These are phyloP conservation scores for Mycena vitilis DNA, from an alignment of 768 basidiomycete species.

Conservation along the genomic window DNA sequence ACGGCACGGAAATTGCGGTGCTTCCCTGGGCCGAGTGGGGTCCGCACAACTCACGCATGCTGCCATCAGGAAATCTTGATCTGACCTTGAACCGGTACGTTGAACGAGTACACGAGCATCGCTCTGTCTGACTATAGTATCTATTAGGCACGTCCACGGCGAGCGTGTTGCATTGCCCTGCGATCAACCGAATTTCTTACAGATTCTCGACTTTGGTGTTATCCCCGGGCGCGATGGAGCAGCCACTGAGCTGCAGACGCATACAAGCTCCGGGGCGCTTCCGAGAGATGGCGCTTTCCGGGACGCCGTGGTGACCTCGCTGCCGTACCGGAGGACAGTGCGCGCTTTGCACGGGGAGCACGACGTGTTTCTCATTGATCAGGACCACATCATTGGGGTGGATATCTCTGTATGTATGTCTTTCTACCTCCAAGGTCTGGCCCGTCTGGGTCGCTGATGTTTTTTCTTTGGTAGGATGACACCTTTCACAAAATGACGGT, in stretches of 20 bases:
- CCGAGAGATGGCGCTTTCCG: neutral
- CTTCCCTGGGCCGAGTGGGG: slow-evolving; percentile 29
- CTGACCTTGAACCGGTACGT: slow-evolving; percentile 9
- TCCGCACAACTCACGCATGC: slow-evolving; percentile 9
- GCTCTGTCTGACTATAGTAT: neutral
- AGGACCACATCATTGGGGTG: slow-evolving; percentile 15
- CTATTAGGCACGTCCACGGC: slow-evolving; percentile 21
- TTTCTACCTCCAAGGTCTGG: no score
- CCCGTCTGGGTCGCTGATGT: no score
- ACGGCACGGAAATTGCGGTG: neutral
- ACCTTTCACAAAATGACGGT: no score
- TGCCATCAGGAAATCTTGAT: neutral
- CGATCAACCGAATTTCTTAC: neutral
- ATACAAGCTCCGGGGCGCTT: neutral
- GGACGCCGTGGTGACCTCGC: slow-evolving; percentile 5
- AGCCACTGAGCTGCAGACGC: neutral
- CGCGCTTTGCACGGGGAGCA: neutral
- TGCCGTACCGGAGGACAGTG: slow-evolving; percentile 16
- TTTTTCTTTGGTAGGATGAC: no score
- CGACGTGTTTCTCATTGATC: slow-evolving; percentile 17
- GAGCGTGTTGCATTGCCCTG: slow-evolving; percentile 16
- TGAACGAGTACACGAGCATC: no score
- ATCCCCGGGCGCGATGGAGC: neutral
- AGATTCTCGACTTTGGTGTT: slow-evolving; percentile 22
- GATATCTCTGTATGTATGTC: neutral